Evolutionary conservation across 2,329 filamentous ascomycete genomes (phyloP).

Genomic region (Plectosphaerella sp.): DNA sequence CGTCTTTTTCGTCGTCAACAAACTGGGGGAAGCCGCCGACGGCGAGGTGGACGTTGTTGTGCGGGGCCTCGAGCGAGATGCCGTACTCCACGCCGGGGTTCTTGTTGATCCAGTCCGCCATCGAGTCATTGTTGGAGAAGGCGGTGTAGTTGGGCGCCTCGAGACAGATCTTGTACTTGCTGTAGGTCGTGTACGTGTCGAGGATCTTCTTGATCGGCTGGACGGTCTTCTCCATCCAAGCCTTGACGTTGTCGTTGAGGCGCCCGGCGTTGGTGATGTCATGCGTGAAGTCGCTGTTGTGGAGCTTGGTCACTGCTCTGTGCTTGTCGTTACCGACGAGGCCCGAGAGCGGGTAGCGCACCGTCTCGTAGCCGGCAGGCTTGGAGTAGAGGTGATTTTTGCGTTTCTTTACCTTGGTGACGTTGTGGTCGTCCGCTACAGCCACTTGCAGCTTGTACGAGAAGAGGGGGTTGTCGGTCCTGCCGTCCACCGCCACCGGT

Average conservation of each 20-base stretch:
- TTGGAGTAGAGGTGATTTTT: slow-evolving; percentile 12
- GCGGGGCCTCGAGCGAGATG: slow-evolving; percentile 18
- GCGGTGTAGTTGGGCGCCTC: slow-evolving; percentile 25
- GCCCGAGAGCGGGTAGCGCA: slow-evolving; percentile 18
- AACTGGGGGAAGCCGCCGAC: slow-evolving; percentile 16
- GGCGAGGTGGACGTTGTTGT: slow-evolving; percentile 21
- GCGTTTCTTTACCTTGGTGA: neutral
- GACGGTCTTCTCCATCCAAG: slow-evolving; percentile 1
- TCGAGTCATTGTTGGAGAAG: slow-evolving; percentile 24
- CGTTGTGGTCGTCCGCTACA: slow-evolving; percentile 8
- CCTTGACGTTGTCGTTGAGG: slow-evolving; percentile 21
- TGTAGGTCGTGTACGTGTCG: slow-evolving; percentile 6
- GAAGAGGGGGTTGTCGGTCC: slow-evolving; percentile 14
- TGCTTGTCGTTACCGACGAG: slow-evolving; percentile 12
- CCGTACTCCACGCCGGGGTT: slow-evolving; percentile 1
- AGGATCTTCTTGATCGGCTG: neutral
- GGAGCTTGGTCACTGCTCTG: neutral
- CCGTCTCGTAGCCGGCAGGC: slow-evolving; percentile 13
- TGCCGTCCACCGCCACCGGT: neutral
- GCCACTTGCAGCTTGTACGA: slow-evolving; percentile 16
- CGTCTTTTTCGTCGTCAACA: slow-evolving; percentile 1
- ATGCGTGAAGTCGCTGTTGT: slow-evolving; percentile 8
- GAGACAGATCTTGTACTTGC: slow-evolving; percentile 15
- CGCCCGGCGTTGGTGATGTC: slow-evolving; percentile 10
- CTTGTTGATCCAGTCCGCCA: slow-evolving; percentile 14